Evolutionary conservation across 129 eudicot species (phyloP).

Genomic region (Chrysanthemum seticuspe): DNA sequence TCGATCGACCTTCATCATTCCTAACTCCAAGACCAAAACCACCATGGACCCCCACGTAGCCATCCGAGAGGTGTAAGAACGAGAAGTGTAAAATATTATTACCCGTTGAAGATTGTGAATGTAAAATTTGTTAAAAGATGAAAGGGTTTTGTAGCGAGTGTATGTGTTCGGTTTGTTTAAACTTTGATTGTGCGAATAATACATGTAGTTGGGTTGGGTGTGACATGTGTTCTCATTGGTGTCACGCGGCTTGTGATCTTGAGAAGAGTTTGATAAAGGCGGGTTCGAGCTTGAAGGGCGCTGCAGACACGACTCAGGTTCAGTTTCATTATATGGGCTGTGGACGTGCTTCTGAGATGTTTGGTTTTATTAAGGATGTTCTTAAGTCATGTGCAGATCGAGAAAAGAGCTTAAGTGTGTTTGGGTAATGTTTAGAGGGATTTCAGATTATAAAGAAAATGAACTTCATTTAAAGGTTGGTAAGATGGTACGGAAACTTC

Average conservation of each 20-base stretch:
- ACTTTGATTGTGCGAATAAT: constrained; percentile 62
- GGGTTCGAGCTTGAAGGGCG: constrained; percentile 52
- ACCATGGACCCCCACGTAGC: no score
- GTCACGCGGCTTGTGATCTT: constrained; percentile 65
- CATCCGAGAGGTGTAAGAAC: constrained; percentile 29
- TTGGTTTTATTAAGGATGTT: constrained; percentile 71
- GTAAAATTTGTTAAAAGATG: constrained; percentile 67
- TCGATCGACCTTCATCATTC: no score
- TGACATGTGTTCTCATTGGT: constrained; percentile 71
- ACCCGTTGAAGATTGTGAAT: constrained; percentile 72
- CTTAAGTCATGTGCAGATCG: constrained; percentile 40
- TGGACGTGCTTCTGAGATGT: constrained; percentile 81
- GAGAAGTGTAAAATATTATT: constrained; percentile 49
- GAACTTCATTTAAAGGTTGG: constrained; percentile 52
- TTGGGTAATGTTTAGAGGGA: constrained; percentile 48
- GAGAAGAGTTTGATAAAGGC: constrained; percentile 54
- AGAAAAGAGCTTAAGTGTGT: constrained; percentile 69
- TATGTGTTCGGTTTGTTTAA: constrained; percentile 67
- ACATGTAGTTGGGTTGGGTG: constrained; percentile 88
- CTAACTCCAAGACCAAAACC: no score
- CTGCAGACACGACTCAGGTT: constrained; percentile 53
- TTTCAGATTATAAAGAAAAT: constrained; percentile 63
- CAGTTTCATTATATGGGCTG: constrained; percentile 72
- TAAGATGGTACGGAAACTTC: constrained; percentile 46
- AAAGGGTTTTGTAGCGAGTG: constrained; percentile 74